Percentiles rank a stretch among this genome's conserved stretches.
Conservation (phyloP, 2,329 filamentous ascomycete genomes). For the Nannizzia gypsea region DNA sequence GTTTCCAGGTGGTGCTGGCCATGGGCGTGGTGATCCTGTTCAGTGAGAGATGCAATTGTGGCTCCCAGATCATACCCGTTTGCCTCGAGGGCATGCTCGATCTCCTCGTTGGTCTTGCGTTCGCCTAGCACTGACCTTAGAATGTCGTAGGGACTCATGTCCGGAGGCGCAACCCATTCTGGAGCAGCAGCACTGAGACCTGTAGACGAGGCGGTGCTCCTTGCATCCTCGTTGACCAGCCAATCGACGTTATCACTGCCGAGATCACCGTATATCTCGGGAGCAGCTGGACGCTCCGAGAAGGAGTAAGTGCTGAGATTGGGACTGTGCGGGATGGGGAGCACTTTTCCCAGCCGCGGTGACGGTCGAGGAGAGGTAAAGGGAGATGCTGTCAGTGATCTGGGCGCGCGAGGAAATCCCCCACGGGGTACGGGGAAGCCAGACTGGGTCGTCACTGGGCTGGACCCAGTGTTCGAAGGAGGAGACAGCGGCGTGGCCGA, state of each 20-base stretch:
- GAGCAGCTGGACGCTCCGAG: constrained; percentile 66
- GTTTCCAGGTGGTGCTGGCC: constrained; percentile 32
- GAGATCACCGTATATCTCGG: constrained; percentile 80
- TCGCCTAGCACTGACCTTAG: constrained; percentile 87
- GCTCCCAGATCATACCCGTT: constrained; percentile 91
- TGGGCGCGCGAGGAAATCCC: constrained; percentile 63
- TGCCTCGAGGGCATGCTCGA: constrained; percentile 75
- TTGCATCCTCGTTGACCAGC: constrained; percentile 80
- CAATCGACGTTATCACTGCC: constrained; percentile 93
- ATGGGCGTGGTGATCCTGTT: constrained; percentile 39
- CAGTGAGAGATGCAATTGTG: constrained; percentile 81
- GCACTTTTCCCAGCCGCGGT: constrained; percentile 77
- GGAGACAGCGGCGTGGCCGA: constrained; percentile 71
- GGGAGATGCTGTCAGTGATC: constrained; percentile 66
- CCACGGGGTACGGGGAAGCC: constrained; percentile 63
- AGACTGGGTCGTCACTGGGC: constrained; percentile 70
- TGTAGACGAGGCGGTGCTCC: constrained; percentile 67
- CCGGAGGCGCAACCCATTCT: constrained; percentile 65
- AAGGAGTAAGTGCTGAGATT: constrained; percentile 93
- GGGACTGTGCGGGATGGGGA: constrained; percentile 89
- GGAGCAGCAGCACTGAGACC: constrained; percentile 68
- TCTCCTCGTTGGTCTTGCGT: constrained; percentile 81
- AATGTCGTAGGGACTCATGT: constrained; percentile 98
- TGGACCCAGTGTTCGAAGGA: constrained; percentile 62
- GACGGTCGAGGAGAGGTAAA: constrained; percentile 91